Percentiles rank a stretch among this genome's conserved stretches.
phyloP scores from a whole-genome alignment of 345 rosid genomes.

The Populus deltoides region DNA sequence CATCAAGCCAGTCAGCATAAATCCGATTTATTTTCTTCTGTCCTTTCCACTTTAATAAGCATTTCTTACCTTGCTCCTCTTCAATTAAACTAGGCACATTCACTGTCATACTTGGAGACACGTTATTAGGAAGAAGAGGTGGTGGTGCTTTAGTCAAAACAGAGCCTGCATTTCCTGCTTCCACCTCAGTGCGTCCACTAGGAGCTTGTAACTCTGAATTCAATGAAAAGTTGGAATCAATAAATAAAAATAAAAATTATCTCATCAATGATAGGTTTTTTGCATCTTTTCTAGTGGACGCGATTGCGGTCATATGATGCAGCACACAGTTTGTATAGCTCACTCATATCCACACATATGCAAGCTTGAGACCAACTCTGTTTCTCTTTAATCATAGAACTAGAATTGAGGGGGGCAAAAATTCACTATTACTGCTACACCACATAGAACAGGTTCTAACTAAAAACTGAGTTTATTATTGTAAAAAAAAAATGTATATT shows the following conservation, averaged over 20 bases:
- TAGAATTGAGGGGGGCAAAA: neutral
- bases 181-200: constrained; percentile 58
- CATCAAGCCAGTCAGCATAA: constrained; percentile 94
- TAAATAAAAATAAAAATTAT: neutral
- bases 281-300: neutral
- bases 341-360: neutral
- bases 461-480: neutral
- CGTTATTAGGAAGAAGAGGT: constrained; percentile 30
- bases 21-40: constrained; percentile 77
- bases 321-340: neutral
- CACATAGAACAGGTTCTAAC: neutral
- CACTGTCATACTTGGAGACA: constrained; percentile 32
- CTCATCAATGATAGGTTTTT: neutral
- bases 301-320: neutral
- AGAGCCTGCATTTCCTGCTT: constrained; percentile 33
- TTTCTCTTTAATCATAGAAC: neutral
- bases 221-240: constrained; percentile 9
- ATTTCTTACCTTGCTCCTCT: constrained; percentile 54
- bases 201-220: constrained; percentile 58
- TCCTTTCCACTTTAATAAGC: constrained; percentile 73
- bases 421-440: neutral
- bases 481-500: neutral
- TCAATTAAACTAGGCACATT: constrained; percentile 40
- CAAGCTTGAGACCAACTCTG: neutral
- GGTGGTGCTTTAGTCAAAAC: constrained; percentile 37